A percentile compares a stretch with the other conserved stretches of the same genome.
These are phyloP conservation scores for Adansonia madagascariensis DNA, from an alignment of 441 rosid species.

Conservation along the genomic window DNA sequence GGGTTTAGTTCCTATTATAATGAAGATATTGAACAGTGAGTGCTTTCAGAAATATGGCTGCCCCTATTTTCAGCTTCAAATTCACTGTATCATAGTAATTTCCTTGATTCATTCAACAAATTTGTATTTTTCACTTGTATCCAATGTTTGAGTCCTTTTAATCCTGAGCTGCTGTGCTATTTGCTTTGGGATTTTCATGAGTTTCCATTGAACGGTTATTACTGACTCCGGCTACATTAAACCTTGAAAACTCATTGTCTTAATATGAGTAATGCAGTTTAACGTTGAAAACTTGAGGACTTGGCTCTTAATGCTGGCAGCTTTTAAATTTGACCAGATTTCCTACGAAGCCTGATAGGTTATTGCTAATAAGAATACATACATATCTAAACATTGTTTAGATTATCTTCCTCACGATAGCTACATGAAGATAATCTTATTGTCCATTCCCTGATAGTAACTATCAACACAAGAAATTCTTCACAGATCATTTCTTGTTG, in stretches of 20 bases:
- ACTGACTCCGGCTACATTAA: neutral
- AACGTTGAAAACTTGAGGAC: neutral
- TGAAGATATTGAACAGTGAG: neutral
- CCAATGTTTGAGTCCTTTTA: conserved; percentile 15
- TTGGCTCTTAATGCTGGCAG: conserved; percentile 4
- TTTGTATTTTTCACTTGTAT: neutral
- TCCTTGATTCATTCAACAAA: neutral
- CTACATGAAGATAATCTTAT: neutral
- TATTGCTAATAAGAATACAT: neutral
- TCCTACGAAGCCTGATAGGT: neutral
- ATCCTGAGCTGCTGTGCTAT: neutral
- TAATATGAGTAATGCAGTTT: neutral
- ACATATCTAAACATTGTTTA: too few species aligned
- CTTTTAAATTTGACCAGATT: neutral
- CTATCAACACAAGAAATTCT: conserved; percentile 9
- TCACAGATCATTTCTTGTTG: neutral
- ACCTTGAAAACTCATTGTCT: neutral
- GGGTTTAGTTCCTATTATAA: conserved; percentile 5
- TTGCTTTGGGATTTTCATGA: neutral
- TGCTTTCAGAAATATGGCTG: conserved; percentile 13
- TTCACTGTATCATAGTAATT: neutral
- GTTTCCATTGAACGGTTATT: neutral
- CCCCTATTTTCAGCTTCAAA: conserved; percentile 1
- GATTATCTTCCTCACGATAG: neutral
- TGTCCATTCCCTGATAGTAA: conserved; percentile 10